Conservation (phyloP, 2,329 filamentous ascomycete species). For the Monilinia aucupariae region DNA sequence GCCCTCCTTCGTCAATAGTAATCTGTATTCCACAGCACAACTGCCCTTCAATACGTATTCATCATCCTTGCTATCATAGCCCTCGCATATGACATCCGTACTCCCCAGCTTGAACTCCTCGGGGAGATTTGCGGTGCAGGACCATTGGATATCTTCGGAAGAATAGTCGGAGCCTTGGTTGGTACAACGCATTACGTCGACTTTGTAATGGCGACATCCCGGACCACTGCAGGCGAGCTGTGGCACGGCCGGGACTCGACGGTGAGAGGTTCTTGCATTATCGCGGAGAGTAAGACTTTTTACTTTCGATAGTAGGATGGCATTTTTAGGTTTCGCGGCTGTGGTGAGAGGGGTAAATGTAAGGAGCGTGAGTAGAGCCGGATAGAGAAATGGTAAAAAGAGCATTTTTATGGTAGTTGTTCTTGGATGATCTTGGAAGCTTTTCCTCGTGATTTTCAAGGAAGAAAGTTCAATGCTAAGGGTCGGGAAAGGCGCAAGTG, state of each 20-base stretch:
- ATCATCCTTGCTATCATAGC: conserved; percentile 71
- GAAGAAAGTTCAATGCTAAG: neutral
- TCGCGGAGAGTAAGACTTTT: conserved; percentile 72
- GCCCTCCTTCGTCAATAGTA: conserved; percentile 72
- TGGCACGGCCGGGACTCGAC: conserved; percentile 70
- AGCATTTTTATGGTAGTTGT: conserved; percentile 23
- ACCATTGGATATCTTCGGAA: conserved; percentile 81
- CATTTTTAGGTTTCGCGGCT: conserved; percentile 36
- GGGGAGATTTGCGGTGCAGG: conserved; percentile 63
- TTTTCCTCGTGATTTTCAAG: neutral
- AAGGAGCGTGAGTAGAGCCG: conserved; percentile 30
- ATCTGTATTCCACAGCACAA: conserved; percentile 84
- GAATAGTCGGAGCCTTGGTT: conserved; percentile 80
- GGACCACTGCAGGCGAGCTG: conserved; percentile 73
- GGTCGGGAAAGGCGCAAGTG: neutral
- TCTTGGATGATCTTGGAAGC: neutral
- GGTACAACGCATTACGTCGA: conserved; percentile 83
- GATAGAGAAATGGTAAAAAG: conserved; percentile 24
- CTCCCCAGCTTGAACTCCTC: conserved; percentile 64
- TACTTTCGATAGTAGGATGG: conserved; percentile 60
- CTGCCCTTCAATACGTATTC: conserved; percentile 84
- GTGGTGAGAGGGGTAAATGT: conserved; percentile 19
- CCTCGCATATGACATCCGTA: conserved; percentile 90
- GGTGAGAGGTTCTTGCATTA: conserved; percentile 62
- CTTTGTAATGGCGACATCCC: conserved; percentile 45